Conservation (phyloP, 2,329 filamentous ascomycete genomes). For the Truncatella angustata region DNA sequence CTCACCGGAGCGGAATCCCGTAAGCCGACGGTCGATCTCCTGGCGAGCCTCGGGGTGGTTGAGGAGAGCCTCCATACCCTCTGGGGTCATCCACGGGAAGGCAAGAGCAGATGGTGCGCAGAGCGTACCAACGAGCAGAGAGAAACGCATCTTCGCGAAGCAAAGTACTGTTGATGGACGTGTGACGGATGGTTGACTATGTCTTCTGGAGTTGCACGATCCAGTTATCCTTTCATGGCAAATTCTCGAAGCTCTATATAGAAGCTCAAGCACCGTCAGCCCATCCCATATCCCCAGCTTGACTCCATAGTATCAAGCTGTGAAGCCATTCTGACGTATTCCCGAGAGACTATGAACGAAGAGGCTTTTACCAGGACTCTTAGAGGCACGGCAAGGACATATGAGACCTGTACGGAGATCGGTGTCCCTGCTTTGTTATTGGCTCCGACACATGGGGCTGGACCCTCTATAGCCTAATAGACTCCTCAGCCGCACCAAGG, state of each 20-base stretch:
- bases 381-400: not conserved
- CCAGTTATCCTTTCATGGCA: not conserved
- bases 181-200: not conserved
- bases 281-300: not conserved
- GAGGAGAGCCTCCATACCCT: slow-evolving; percentile 13
- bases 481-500: not conserved
- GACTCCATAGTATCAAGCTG: not conserved
- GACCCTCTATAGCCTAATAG: not conserved
- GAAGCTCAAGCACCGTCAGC: not conserved
- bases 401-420: not conserved
- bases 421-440: not conserved
- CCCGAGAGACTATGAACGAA: not conserved
- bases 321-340: not conserved
- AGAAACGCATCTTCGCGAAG: not conserved
- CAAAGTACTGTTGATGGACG: not conserved
- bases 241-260: not conserved
- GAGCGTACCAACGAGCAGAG: slow-evolving; percentile 9
- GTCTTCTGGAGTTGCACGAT: not conserved
- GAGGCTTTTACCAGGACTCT: not conserved
- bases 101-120: slow-evolving; percentile 5
- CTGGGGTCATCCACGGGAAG: slow-evolving; percentile 15
- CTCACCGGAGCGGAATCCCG: not conserved
- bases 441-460: not conserved
- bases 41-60: slow-evolving; percentile 15
- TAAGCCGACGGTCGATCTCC: slow-evolving; percentile 13